These are phyloP conservation scores for Aphanomyces cochlioides DNA, from an alignment of 352 stramenopile species.

Conservation along the genomic window DNA sequence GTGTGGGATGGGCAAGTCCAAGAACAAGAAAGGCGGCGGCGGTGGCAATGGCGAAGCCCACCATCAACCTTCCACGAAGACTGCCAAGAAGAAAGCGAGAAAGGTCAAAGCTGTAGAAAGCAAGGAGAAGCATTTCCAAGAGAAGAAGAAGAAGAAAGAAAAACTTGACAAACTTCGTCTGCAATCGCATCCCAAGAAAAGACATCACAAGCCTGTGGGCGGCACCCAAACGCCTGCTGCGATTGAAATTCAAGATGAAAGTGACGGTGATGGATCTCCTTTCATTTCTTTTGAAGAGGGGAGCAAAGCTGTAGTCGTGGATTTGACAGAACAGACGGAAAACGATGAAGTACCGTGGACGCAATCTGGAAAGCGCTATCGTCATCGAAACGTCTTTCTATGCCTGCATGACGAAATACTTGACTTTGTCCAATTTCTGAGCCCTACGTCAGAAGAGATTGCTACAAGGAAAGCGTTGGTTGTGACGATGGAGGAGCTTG, in stretches of 20 bases:
- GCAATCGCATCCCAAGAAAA: conserved; percentile 10
- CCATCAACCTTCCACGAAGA: neutral
- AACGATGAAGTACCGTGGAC: conserved; percentile 52
- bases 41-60: neutral
- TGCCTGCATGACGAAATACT: conserved; percentile 95
- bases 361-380: conserved; percentile 49
- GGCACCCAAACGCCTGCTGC: neutral
- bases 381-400: conserved; percentile 70
- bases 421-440: conserved; percentile 90
- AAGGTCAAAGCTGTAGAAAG: neutral
- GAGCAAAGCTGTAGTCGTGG: neutral
- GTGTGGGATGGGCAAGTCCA: neutral
- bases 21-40: neutral
- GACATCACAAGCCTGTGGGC: conserved; percentile 24
- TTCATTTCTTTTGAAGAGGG: conserved; percentile 20
- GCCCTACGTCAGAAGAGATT: conserved; percentile 76
- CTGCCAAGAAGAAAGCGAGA: neutral
- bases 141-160: conserved; percentile 27
- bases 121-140: conserved; percentile 25
- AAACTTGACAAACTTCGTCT: conserved; percentile 25
- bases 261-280: neutral
- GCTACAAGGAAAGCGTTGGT: conserved; percentile 62
- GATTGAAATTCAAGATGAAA: neutral
- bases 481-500: conserved; percentile 59
- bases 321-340: neutral